A percentile compares a stretch with the other conserved stretches of the same genome.
Conservation (phyloP, 2,329 filamentous ascomycete genomes). For the Monosporascus cannonballus region DNA sequence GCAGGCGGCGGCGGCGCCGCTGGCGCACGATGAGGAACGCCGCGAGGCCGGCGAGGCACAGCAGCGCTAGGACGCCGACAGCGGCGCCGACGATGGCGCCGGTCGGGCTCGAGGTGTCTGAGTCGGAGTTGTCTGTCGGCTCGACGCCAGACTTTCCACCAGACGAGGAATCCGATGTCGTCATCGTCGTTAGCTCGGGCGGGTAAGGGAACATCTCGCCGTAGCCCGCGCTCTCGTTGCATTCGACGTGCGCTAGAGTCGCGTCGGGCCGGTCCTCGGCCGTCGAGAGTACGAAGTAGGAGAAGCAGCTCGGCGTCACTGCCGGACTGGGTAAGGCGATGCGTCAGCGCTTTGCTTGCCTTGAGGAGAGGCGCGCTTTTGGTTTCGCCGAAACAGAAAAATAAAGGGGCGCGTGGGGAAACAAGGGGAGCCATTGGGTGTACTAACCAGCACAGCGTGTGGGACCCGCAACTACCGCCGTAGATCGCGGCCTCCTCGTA, state of each 20-base stretch:
- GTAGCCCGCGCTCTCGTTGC: constrained; percentile 15
- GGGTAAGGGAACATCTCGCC: constrained; percentile 23
- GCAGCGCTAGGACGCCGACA: constrained; percentile 11
- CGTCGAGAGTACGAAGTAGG: constrained; percentile 16
- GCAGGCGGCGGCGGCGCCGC: constrained; percentile 5
- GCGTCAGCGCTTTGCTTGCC: neutral
- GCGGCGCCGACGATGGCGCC: constrained; percentile 19
- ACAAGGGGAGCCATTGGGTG: no score
- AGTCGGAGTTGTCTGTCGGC: neutral
- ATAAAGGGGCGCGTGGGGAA: no score
- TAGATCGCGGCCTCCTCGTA: constrained; percentile 10
- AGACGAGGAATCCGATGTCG: constrained; percentile 1
- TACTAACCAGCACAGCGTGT: constrained; percentile 25
- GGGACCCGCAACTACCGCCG: constrained; percentile 14
- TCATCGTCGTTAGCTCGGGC: constrained; percentile 13
- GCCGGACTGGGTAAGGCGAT: constrained; percentile 8
- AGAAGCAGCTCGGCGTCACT: constrained; percentile 17
- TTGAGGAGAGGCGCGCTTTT: no score
- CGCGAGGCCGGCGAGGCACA: constrained; percentile 9
- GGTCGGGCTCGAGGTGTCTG: constrained; percentile 1
- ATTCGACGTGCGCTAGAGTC: constrained; percentile 21
- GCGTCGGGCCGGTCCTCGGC: constrained; percentile 10
- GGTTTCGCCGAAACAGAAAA: no score
- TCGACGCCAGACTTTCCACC: neutral
- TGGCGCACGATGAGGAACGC: constrained; percentile 6